Conservation (phyloP, 306 rosid genomes). For the cucumber (Cucumis sativus) region DNA sequence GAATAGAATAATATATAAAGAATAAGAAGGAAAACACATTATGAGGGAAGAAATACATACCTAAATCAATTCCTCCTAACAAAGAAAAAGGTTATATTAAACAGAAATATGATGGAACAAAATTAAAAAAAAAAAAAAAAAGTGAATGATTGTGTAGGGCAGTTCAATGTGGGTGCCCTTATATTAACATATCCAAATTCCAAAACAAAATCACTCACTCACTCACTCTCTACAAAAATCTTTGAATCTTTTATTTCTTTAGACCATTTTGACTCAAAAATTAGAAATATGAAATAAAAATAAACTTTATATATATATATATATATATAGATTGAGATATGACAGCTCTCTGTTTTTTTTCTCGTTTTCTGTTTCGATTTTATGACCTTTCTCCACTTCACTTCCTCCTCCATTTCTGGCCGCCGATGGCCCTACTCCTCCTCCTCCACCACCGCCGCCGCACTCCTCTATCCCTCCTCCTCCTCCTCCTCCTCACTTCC, state of each 20-base stretch:
- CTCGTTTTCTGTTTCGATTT: neutral
- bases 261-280: neutral
- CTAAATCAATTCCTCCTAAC: too few relatives aligned
- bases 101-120: too few relatives aligned
- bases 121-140: too few relatives aligned
- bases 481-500: neutral
- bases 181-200: neutral
- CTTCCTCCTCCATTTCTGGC: neutral
- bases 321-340: neutral
- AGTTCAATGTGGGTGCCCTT: neutral
- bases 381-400: neutral
- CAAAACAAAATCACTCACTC: neutral
- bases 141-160: neutral
- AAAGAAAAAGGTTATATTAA: too few relatives aligned
- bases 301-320: too few relatives aligned
- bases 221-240: neutral
- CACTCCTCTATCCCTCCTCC: neutral
- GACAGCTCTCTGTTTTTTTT: conserved; percentile 4
- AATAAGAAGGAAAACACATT: too few relatives aligned
- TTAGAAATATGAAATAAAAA: too few relatives aligned
- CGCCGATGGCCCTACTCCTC: conserved; percentile 7
- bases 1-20: too few relatives aligned
- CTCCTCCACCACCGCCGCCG: neutral
- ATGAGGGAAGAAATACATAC: too few relatives aligned
- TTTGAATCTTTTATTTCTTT: neutral